Evolutionary conservation across 2,329 filamentous ascomycete species (phyloP), one percentile per base, ranked within the genome.

Genomic region (Neopestalotiopsis sp.): DNA sequence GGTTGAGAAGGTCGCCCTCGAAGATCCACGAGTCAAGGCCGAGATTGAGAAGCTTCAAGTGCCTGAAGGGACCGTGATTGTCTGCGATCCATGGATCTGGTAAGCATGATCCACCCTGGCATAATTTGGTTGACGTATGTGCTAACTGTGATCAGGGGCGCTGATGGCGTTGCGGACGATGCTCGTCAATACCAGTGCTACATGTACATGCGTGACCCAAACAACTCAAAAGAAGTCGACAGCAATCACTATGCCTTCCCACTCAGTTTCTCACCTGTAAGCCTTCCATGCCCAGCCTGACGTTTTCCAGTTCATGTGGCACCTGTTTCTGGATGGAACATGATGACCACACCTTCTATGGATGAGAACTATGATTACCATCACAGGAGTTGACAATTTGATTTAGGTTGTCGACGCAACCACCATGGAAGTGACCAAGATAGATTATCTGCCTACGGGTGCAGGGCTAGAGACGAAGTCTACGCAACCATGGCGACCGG

Each of bases 181-280:
- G 53, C 34, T 34, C 65, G 65, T 13, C 65, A 59, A 30, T 59
- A 59, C 20, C 65, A 67, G 30, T 67, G 65, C 65, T 67, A 67
- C 30, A 59, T 67, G 65, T 67, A 67, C n/a, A 28, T 67, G 24
- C 53, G 53, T 38, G 65, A 67, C n/a, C 63, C 63, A 7, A 67
- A 17, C 30, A 67, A 67, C 24, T n/a, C 53, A 10, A 42, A 53
- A 7, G 65, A 67, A 20, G 12, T 61, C 24, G 65, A 67, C 38
- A 67, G 65, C 57, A 67, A 67, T 24, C 66, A 67, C 40, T 67
- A 67, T 57, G 57, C 66, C 9, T 63, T 67, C 30, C 66, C 66
- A 5, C 38, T 59, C 9, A 61, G 14, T 32, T 67, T 67, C 24
- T 67, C 65, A 32, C 65, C 65, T 3, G 65, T 66, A 40, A 57